These are phyloP conservation scores for Poa pratensis DNA, from an alignment of 176 grass and related monocot species.

Conservation along the genomic window DNA sequence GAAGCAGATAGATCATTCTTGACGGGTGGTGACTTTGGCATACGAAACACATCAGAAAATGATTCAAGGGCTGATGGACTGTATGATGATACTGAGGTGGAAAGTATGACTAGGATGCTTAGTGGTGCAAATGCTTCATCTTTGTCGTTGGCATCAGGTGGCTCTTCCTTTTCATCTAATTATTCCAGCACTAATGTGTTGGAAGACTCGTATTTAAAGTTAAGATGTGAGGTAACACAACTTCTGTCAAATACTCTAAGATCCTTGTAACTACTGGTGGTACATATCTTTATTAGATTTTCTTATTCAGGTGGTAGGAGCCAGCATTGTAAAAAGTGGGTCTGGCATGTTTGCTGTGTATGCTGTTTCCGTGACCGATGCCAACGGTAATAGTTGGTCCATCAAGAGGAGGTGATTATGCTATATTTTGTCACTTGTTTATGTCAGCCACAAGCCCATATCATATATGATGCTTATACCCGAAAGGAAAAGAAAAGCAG, in stretches of 20 bases:
- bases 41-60: conserved; percentile 55
- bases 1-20: conserved; percentile 70
- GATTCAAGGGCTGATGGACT: conserved; percentile 54
- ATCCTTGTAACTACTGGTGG: conserved; percentile 30
- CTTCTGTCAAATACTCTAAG: conserved; percentile 25
- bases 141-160: conserved; percentile 62
- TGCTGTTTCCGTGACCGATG: conserved; percentile 88
- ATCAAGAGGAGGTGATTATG: conserved; percentile 90
- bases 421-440: conserved; percentile 31
- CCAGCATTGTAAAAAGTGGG: conserved; percentile 98
- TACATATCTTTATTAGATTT: conserved; percentile 43
- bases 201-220: conserved; percentile 88
- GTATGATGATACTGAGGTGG: conserved; percentile 56
- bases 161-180: conserved; percentile 68
- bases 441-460: not conserved
- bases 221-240: conserved; percentile 86
- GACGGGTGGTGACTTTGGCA: conserved; percentile 57
- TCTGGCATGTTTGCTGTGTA: conserved; percentile 98
- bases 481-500: not conserved
- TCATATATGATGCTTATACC: not conserved
- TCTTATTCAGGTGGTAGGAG: conserved; percentile 75
- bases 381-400: conserved; percentile 89
- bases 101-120: conserved; percentile 64
- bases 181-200: conserved; percentile 71
- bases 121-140: conserved; percentile 74